phyloP scores from a whole-genome alignment of 2,329 filamentous ascomycete species.

The Falciphora oryzae region DNA sequence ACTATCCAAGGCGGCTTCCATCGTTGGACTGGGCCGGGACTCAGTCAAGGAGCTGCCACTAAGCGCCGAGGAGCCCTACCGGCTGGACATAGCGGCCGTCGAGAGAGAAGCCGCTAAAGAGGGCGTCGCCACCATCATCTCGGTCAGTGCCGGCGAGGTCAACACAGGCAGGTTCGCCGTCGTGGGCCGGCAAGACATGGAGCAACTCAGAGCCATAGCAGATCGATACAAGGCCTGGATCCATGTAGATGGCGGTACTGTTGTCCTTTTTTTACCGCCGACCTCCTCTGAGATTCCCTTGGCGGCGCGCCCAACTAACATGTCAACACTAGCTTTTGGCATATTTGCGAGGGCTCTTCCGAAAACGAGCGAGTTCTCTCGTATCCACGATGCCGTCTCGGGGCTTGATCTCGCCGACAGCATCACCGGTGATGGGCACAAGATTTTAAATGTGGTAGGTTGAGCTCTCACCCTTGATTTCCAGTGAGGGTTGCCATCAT shows the following conservation, averaged over 20 bases:
- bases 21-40: conserved; percentile 70
- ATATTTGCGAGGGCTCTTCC: conserved; percentile 68
- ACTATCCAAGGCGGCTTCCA: conserved; percentile 72
- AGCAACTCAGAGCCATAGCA: conserved; percentile 60
- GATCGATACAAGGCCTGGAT: conserved; percentile 75
- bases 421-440: conserved; percentile 82
- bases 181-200: conserved; percentile 50
- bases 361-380: conserved; percentile 47
- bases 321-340: conserved; percentile 61
- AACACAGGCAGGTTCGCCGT: conserved; percentile 82
- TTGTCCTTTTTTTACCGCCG: background rate
- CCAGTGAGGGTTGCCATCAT: background rate
- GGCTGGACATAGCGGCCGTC: conserved; percentile 61
- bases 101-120: conserved; percentile 47
- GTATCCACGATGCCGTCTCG: conserved; percentile 42
- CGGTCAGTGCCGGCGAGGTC: conserved; percentile 80
- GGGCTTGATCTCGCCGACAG: conserved; percentile 81
- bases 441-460: conserved; percentile 76
- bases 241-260: conserved; percentile 72
- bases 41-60: conserved; percentile 57
- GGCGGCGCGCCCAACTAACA: background rate
- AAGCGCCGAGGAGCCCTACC: conserved; percentile 54
- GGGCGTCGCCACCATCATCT: conserved; percentile 65
- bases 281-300: background rate
- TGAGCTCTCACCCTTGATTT: background rate